Base-by-base conservation (phyloP, 352 stramenopile genomes). In the Elongisporangium prolatum region DNA sequence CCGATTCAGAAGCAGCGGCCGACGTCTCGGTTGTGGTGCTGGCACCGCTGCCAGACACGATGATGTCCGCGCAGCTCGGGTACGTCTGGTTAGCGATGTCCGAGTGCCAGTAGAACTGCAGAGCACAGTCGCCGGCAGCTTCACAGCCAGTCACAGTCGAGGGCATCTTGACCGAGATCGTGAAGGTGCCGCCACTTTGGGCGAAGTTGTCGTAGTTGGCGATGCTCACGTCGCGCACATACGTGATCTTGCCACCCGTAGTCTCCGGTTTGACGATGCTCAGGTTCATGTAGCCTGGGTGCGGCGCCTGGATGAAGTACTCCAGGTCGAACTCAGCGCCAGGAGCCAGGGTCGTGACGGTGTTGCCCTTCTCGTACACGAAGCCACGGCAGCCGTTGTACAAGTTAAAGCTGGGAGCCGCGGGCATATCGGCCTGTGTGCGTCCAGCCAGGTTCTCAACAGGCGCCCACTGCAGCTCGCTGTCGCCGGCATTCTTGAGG, bases 41-140 rank as follows among this genome's bases (percentile, higher is more conserved):
- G 3, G 60, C 56, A 17, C 54, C 59, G 6, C 66, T 65, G 21
- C 69, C 65, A 4, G 60, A 68, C 50, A 86, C 61, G 16, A 72
- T 64, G 50, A 86, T 81, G 49, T 80, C 74, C 2, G 75, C 69
- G 20, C 77, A 88, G 13, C 68, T 88, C 50, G 73, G 73, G 50
- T 88, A 88, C 50, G 75, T 88, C 56, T 88, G 75, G 37, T 71
- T 77, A 0, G 77, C 77, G 40, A 82, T 54, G 28, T 81, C 75
- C 48, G 75, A 85, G 64, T 88, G 66, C 75, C 75, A 88, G 55
- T 77, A 84, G 55, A 88, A 81, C 55, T 86, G 77, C 50, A 88
- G 58, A 8, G 69, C 77, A 20, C 77, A 88, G 49, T 76, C 63
- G 1, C 77, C 75, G 0, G 67, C 50, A 20, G 67, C 68, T 9